phyloP scores from a whole-genome alignment of 208 protist species.

The Leishmania mexicana region DNA sequence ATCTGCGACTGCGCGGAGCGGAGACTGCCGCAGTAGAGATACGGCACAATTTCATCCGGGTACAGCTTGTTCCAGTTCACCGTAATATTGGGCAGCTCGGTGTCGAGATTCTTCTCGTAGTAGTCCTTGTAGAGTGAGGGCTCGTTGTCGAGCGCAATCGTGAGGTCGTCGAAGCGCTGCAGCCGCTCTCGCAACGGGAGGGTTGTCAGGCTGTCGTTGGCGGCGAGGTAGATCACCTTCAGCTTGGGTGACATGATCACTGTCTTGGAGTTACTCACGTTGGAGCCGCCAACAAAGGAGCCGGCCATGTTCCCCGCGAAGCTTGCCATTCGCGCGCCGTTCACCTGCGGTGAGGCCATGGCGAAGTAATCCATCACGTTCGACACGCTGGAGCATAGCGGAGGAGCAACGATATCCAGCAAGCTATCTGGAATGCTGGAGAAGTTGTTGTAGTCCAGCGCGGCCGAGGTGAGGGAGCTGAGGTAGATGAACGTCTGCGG shows the following conservation, averaged over 20 bases:
- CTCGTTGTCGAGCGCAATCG: slow-evolving; percentile 87
- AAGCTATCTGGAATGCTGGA: slow-evolving; percentile 61
- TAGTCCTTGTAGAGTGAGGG: slow-evolving; percentile 77
- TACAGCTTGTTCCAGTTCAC: slow-evolving; percentile 93
- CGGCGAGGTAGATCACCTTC: slow-evolving; percentile 73
- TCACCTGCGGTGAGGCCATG: slow-evolving; percentile 2
- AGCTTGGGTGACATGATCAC: slow-evolving; percentile 44
- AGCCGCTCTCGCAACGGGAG: slow-evolving; percentile 51
- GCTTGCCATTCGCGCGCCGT: slow-evolving; percentile 14
- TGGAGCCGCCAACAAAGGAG: slow-evolving; percentile 15
- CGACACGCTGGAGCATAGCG: not conserved
- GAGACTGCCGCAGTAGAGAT: slow-evolving; percentile 86
- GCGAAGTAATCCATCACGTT: not conserved
- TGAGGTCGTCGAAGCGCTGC: slow-evolving; percentile 54
- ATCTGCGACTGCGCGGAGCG: slow-evolving; percentile 85
- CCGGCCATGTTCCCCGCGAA: slow-evolving; percentile 11
- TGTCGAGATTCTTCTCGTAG: slow-evolving; percentile 51
- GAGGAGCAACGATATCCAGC: slow-evolving; percentile 51
- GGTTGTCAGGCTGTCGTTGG: slow-evolving; percentile 66
- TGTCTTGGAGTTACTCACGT: slow-evolving; percentile 16
- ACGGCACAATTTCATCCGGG: slow-evolving; percentile 81
- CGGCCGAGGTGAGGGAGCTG: slow-evolving; percentile 44
- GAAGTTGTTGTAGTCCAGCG: slow-evolving; percentile 89
- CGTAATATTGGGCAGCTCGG: slow-evolving; percentile 66
- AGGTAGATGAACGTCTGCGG: slow-evolving; percentile 78